Base-by-base conservation (phyloP, 2,329 filamentous ascomycete species). In the Fusarium aywerte region DNA sequence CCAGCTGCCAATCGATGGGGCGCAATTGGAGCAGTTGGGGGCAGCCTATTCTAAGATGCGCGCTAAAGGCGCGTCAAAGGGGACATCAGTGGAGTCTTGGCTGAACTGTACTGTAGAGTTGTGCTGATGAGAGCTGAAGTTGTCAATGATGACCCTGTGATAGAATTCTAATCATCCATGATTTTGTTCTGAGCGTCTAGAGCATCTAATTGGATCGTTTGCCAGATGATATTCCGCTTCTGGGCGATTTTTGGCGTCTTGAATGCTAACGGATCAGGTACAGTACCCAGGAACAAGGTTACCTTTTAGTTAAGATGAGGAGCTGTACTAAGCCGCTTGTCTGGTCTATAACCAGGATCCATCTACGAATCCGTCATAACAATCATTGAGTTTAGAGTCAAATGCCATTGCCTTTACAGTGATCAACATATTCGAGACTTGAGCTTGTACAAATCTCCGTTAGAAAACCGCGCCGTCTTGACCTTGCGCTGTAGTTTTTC, bases 281-380 rank as follows among this genome's bases (percentile, higher is more conserved):
- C 65, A 49, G 65, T 49, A 68, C 65, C 39, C 47, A 66, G 65
- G 65, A 68, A 68, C 65, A 68, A 55, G 68, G 67, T 72, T 70
- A 44, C 29, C 49, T 62, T n/a, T n/a, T 57, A 59, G 66, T 58
- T 48, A 55, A 67, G 65, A 62, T 57, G 68, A 73, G 61, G 70
- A 59, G 70, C 68, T 70, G 54, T 52, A 52, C 52, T 73, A 66
- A 58, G 67, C 66, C 50, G 38, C 23, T 50, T 62, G 48, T 27
- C 33, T 39, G 42, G 44, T 40, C 20, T 32, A n/a, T 39, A 32
- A 31, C 25, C 32, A 54, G 9, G 43, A 69, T 60, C 54, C 38
- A 23, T 60, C 45, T 55, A 60, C 54, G 33, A 43, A 48, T 18
- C 43, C 49, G 42, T 50, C 57, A 40, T 32, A 54, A 54, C 29